These are phyloP conservation scores for Citrus glauca DNA, from an alignment of 345 rosid species.

Conservation along the genomic window DNA sequence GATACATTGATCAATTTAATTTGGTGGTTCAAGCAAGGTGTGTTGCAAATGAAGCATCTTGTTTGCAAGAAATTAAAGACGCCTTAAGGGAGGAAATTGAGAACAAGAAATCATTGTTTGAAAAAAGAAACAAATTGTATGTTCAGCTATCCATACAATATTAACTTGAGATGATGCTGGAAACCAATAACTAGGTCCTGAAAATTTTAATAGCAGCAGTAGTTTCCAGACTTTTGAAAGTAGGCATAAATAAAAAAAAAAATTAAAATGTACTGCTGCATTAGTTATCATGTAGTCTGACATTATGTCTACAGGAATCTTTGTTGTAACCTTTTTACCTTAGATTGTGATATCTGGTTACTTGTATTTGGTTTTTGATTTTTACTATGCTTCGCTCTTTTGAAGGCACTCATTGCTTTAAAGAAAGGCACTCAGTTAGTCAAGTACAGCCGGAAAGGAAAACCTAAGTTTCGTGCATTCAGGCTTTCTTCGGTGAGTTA, in stretches of 20 bases:
- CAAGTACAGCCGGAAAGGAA: conserved; percentile 92
- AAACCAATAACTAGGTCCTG: not conserved
- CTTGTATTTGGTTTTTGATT: not conserved
- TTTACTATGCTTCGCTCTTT: conserved; percentile 6
- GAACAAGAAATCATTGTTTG: not conserved
- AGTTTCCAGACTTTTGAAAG: not conserved
- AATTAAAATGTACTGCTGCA: not conserved
- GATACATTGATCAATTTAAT: no score
- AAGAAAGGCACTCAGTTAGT: conserved; percentile 84
- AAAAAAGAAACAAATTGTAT: not conserved
- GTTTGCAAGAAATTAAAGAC: not conserved
- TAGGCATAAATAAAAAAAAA: not conserved
- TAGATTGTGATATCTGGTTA: not conserved
- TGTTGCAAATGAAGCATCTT: not conserved
- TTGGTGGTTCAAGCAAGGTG: no score
- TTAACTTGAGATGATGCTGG: not conserved
- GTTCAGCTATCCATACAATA: not conserved
- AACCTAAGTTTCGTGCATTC: conserved; percentile 86
- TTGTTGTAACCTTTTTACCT: not conserved
- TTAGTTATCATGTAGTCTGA: not conserved
- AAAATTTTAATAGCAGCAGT: not conserved
- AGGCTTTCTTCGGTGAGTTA: conserved; percentile 63
- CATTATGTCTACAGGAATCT: not conserved
- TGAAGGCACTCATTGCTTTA: conserved; percentile 77
- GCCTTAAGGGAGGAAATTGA: not conserved